These are phyloP conservation scores for Phytophthora foliorum DNA, from an alignment of 352 stramenopile genomes.

Conservation along the genomic window DNA sequence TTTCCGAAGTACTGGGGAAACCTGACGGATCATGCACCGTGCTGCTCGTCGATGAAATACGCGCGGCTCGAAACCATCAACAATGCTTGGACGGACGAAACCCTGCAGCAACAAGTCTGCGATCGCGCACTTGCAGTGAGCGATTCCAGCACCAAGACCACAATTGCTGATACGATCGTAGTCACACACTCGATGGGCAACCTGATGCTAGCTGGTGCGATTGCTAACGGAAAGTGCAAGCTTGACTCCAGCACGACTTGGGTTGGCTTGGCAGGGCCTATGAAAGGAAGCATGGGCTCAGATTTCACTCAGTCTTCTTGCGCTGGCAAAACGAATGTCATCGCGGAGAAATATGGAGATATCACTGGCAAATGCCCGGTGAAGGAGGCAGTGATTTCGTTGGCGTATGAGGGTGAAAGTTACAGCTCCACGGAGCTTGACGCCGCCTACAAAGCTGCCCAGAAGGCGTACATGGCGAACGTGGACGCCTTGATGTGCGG, in stretches of 20 bases:
- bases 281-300: slow-evolving; percentile 37
- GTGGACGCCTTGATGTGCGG: slow-evolving; percentile 44
- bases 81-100: slow-evolving; percentile 9
- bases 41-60: slow-evolving; percentile 32
- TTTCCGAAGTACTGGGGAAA: slow-evolving; percentile 34
- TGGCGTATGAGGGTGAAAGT: slow-evolving; percentile 37
- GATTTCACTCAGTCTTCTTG: slow-evolving; percentile 27
- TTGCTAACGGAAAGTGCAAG: slow-evolving; percentile 29
- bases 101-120: slow-evolving; percentile 24
- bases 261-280: slow-evolving; percentile 37
- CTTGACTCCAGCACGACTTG: slow-evolving; percentile 38
- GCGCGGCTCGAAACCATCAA: slow-evolving; percentile 25
- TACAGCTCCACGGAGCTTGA: slow-evolving; percentile 28
- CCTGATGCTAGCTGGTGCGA: slow-evolving; percentile 34
- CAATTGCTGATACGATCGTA: slow-evolving; percentile 29
- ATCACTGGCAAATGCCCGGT: slow-evolving; percentile 27
- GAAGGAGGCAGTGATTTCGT: slow-evolving; percentile 15
- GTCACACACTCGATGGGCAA: slow-evolving; percentile 37
- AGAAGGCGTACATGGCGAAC: slow-evolving; percentile 34
- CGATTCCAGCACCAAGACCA: slow-evolving; percentile 17
- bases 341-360: slow-evolving; percentile 19
- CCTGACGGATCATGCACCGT: slow-evolving; percentile 24
- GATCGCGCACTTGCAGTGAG: slow-evolving; percentile 18
- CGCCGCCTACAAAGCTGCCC: slow-evolving; percentile 33
- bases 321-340: slow-evolving; percentile 16